These are phyloP conservation scores for Serendipita indica DNA, from an alignment of 768 basidiomycete species.

Conservation along the genomic window DNA sequence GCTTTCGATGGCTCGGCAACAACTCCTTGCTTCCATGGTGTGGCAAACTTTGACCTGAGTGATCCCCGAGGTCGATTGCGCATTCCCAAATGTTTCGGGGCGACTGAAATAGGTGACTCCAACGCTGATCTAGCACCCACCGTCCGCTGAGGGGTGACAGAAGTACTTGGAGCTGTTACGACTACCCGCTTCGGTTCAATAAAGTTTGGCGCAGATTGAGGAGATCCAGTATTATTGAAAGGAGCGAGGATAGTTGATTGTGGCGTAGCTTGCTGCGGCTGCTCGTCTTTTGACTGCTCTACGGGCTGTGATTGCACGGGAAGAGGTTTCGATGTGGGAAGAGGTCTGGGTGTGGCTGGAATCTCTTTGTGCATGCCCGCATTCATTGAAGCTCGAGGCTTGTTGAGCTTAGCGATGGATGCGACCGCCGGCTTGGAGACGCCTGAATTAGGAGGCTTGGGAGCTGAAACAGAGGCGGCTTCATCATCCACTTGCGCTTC, in stretches of 20 bases:
- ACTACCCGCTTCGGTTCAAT: conserved; percentile 29
- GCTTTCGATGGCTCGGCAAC: conserved; percentile 14
- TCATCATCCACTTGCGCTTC: conserved; percentile 11
- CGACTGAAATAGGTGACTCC: conserved; percentile 7
- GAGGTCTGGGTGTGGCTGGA: background rate
- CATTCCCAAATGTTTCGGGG: conserved; percentile 19
- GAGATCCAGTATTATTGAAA: too few species aligned
- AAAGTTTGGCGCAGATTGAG: conserved; percentile 36
- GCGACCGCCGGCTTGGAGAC: conserved; percentile 3
- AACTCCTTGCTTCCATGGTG: conserved; percentile 23
- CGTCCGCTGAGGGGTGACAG: background rate
- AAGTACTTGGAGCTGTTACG: conserved; percentile 36
- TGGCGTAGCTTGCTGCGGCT: too few species aligned
- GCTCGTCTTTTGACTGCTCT: too few species aligned
- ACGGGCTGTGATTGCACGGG: too few species aligned
- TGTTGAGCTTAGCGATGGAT: conserved; percentile 31
- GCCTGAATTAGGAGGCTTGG: conserved; percentile 20
- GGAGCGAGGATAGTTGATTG: too few species aligned
- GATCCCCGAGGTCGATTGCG: conserved; percentile 16
- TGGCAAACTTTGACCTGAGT: conserved; percentile 18
- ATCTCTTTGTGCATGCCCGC: too few species aligned
- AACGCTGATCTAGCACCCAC: conserved; percentile 9
- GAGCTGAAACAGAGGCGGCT: background rate
- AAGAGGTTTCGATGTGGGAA: background rate
- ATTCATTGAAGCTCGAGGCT: too few species aligned